A percentile compares a stretch with the other conserved stretches of the same genome.
Evolutionary conservation across 23 red algal species (phyloP).

Genomic region (Chondrus crispus): DNA sequence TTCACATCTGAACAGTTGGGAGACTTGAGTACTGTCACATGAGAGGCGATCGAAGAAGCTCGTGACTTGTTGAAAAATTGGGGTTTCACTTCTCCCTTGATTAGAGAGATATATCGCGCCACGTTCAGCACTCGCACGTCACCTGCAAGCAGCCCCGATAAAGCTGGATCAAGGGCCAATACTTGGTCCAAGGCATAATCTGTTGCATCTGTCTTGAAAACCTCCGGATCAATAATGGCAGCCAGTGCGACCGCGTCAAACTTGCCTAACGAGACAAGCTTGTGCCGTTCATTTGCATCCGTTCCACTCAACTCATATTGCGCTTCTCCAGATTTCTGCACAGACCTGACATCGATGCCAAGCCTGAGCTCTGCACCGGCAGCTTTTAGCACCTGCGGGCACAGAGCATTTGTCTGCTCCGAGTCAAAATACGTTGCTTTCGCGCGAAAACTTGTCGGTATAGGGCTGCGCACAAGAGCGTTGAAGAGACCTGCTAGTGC

Average conservation of each 20-base stretch:
- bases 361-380: not conserved
- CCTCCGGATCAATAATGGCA: conserved; percentile 34
- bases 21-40: conserved; percentile 21
- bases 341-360: not conserved
- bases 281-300: not conserved
- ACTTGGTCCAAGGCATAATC: conserved; percentile 12
- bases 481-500: conserved; percentile 8
- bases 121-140: not conserved
- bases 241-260: conserved; percentile 43
- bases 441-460: not conserved
- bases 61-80: conserved; percentile 2
- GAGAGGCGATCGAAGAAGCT: not conserved
- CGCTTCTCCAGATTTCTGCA: not conserved
- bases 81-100: conserved; percentile 20
- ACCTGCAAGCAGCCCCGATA: not conserved
- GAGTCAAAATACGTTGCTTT: not conserved
- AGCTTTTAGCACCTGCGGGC: not conserved
- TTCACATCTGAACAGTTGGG: conserved; percentile 40
- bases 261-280: not conserved
- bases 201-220: not conserved
- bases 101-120: conserved; percentile 4
- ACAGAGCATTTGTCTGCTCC: not conserved
- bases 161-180: not conserved
- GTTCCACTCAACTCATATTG: not conserved
- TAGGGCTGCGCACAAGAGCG: not conserved